Conservation (phyloP, 768 basidiomycete species). For the Suillus clintonianus region DNA sequence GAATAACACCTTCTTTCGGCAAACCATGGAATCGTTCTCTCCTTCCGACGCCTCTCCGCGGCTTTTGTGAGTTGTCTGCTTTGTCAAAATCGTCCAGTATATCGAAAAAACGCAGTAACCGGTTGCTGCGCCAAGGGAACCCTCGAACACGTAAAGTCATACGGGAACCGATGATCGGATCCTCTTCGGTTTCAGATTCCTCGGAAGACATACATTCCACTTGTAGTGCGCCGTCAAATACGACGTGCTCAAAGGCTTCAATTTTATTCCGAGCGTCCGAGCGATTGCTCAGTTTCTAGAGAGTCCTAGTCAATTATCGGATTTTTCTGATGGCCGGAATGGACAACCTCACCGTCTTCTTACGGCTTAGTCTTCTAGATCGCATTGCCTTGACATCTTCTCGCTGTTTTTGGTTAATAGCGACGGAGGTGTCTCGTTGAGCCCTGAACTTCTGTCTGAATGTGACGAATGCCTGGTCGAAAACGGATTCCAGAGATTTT, state of each 20-base stretch:
- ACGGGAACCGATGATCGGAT: constrained; percentile 25
- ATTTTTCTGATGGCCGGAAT: neutral
- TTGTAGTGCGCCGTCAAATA: constrained; percentile 71
- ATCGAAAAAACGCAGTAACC: constrained; percentile 60
- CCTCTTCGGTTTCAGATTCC: constrained; percentile 63
- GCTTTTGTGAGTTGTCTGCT: constrained; percentile 44
- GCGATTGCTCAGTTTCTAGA: constrained; percentile 70
- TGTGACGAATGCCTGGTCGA: constrained; percentile 73
- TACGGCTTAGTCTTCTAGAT: constrained; percentile 58
- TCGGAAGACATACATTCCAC: constrained; percentile 82
- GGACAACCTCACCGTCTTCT: constrained; percentile 54
- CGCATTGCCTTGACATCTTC: constrained; percentile 66
- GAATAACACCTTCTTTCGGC: constrained; percentile 53
- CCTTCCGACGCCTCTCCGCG: constrained; percentile 60
- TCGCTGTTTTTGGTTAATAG: constrained; percentile 45
- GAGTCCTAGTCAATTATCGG: neutral
- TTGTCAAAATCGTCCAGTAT: constrained; percentile 61
- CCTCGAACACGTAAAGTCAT: constrained; percentile 55
- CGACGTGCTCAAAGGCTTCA: constrained; percentile 55
- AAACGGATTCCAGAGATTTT: constrained; percentile 59
- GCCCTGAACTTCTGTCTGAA: constrained; percentile 66
- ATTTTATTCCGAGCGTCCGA: constrained; percentile 58
- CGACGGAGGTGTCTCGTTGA: constrained; percentile 53
- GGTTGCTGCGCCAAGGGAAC: constrained; percentile 66
- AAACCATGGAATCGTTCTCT: constrained; percentile 55